Base-by-base conservation (phyloP, 2,329 filamentous ascomycete genomes). In the Rutstroemia sp. region DNA sequence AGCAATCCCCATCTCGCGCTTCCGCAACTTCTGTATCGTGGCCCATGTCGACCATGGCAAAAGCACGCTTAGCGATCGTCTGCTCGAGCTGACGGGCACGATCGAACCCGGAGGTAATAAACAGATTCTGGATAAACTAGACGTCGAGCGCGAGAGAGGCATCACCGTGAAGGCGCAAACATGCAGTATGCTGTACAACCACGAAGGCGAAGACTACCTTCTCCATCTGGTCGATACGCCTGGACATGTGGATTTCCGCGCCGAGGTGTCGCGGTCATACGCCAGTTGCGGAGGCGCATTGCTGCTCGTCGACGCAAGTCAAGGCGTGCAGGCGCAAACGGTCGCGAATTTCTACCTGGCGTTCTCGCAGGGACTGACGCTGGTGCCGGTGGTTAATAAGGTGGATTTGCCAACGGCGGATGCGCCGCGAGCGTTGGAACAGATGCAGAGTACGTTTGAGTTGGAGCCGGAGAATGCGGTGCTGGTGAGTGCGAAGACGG, bases 121-220 rank as follows among this genome's bases (percentile, higher is more conserved):
- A 74, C 94, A 99, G 77, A 90, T 97, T 61, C 77, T 99, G 62
- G 94, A 99, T 74, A 96, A 96, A 71, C 82, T 99, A 38, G 94
- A 99, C 70, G 94, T 99, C 55, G 94, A 99, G 75, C 81, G 94
- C 52, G 91, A 97, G 73, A 83, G 94, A 41, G 94, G 94, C 60
- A 99, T 99, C 71, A 99, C 94, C 0, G 94, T 99, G 71, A 99
- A 99, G 77, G 94, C 94, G 55, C 94, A 99, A 76, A 97, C 94
- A 57, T 97, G 94, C 73, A 94, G 87, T 56, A 99, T 99, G 94
- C 81, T 99, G 52, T 96, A 96, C 76, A 90, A 87, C 27, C 78
- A 96, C 74, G 77, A 87, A 18, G 92, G 88, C 16, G 76, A 87
- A 34, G 94, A 99, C 71, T 97, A 97, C 70, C 79, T 99, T 56